Evolutionary conservation across 495 filamentous ascomycete genomes (phyloP).

Genomic region (Penicillium lagena): DNA sequence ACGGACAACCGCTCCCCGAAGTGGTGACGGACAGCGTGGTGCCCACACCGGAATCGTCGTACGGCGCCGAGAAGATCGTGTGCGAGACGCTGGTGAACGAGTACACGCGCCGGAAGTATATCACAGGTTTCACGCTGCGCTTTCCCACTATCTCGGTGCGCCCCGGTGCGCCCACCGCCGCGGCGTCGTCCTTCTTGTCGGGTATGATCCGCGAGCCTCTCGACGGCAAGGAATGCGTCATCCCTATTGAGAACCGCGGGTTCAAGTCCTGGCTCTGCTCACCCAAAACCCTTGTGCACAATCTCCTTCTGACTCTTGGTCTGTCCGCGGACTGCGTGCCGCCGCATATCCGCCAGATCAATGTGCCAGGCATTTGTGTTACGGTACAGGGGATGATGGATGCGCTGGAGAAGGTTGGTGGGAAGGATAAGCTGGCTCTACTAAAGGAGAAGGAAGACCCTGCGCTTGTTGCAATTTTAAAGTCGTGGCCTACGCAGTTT

Average conservation of each 20-base stretch:
- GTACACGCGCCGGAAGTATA: conserved; percentile 56
- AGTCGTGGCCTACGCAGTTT: conserved; percentile 63
- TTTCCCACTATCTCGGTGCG: conserved; percentile 70
- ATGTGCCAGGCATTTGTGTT: conserved; percentile 64
- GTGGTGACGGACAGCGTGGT: conserved; percentile 47
- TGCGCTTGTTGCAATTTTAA: conserved; percentile 54
- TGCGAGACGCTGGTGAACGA: conserved; percentile 68
- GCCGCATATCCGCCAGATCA: conserved; percentile 53
- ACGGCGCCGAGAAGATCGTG: conserved; percentile 70
- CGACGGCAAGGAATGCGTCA: conserved; percentile 51
- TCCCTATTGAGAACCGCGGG: conserved; percentile 53
- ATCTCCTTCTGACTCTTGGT: conserved; percentile 53
- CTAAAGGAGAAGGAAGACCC: conserved; percentile 56
- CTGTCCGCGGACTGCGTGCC: conserved; percentile 46
- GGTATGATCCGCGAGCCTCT: conserved; percentile 63
- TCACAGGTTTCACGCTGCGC: conserved; percentile 58
- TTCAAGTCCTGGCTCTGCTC: conserved; percentile 60
- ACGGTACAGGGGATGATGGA: conserved; percentile 68
- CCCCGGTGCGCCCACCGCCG: conserved; percentile 60
- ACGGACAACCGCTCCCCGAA: conserved; percentile 46
- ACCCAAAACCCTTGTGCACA: conserved; percentile 55
- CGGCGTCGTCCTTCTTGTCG: conserved; percentile 62
- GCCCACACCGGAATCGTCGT: conserved; percentile 62
- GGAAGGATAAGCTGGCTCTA: conserved; percentile 55
- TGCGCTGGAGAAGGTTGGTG: conserved; percentile 58